These are phyloP conservation scores for Rhododendron henanense DNA, from an alignment of 148 eudicot genomes.

Conservation along the genomic window DNA sequence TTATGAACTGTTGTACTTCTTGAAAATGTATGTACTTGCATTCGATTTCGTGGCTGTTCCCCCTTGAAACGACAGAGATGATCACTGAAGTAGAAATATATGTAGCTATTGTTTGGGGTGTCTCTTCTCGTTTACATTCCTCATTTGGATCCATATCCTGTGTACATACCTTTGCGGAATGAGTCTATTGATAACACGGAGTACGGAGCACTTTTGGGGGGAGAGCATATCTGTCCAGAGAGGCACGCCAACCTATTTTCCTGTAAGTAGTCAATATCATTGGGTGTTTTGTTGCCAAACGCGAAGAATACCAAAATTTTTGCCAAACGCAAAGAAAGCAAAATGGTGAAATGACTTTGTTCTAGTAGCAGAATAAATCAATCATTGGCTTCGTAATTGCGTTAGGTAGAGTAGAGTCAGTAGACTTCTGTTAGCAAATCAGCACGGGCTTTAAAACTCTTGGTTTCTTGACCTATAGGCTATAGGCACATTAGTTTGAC, in stretches of 20 bases:
- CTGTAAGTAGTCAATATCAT: constrained; percentile 31
- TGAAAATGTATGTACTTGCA: background rate
- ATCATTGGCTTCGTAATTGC: background rate
- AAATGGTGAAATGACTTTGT: background rate
- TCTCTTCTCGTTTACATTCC: constrained; percentile 46
- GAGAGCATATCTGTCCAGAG: constrained; percentile 62
- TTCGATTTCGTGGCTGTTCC: background rate
- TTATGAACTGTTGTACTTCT: background rate
- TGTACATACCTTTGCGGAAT: constrained; percentile 38
- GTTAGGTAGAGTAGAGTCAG: background rate
- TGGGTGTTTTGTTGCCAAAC: background rate
- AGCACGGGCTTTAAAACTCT: too few relatives aligned
- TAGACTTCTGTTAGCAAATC: too few relatives aligned
- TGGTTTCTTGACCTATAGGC: too few relatives aligned
- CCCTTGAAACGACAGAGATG: background rate
- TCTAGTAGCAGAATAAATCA: background rate
- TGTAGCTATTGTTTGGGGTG: constrained; percentile 39
- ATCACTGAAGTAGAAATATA: background rate
- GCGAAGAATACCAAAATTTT: background rate
- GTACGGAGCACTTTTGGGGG: constrained; percentile 44
- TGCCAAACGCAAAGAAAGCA: background rate
- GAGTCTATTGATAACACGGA: constrained; percentile 35
- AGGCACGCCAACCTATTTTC: constrained; percentile 53
- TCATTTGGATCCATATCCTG: constrained; percentile 46
- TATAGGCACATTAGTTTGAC: too few relatives aligned